phyloP scores from a whole-genome alignment of 352 stramenopile species.

The Pythium aristosporum region DNA sequence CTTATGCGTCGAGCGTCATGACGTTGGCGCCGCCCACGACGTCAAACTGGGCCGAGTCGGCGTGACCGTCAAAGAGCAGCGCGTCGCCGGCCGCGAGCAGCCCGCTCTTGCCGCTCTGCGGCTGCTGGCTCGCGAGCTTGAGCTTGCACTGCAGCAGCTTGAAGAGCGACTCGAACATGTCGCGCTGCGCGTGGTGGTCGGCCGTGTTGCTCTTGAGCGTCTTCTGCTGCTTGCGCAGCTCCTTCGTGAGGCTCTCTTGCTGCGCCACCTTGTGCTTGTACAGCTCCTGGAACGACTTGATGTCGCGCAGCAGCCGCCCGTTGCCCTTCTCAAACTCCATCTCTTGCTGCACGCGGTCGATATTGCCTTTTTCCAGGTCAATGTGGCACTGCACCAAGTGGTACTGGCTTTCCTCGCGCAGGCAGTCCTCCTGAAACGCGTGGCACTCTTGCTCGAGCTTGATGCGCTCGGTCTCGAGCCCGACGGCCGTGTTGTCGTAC shows the following conservation, averaged over 20 bases:
- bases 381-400: slow-evolving; percentile 81
- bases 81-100: slow-evolving; percentile 21
- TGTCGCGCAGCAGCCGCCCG: slow-evolving; percentile 80
- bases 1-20: slow-evolving; percentile 75
- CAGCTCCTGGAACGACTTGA: slow-evolving; percentile 86
- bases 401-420: slow-evolving; percentile 87
- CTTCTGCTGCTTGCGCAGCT: slow-evolving; percentile 90
- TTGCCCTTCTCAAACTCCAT: slow-evolving; percentile 85
- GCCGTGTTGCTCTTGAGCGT: slow-evolving; percentile 79
- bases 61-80: slow-evolving; percentile 54
- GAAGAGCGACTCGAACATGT: slow-evolving; percentile 85
- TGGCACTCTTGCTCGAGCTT: slow-evolving; percentile 90
- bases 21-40: slow-evolving; percentile 77
- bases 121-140: slow-evolving; percentile 36
- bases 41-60: slow-evolving; percentile 76
- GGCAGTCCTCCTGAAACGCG: slow-evolving; percentile 84
- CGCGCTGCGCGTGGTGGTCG: slow-evolving; percentile 73
- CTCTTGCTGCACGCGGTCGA: slow-evolving; percentile 86
- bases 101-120: slow-evolving; percentile 17
- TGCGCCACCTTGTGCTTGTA: slow-evolving; percentile 92
- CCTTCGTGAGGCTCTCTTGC: slow-evolving; percentile 88
- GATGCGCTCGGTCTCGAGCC: slow-evolving; percentile 86
- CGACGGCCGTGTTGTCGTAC: slow-evolving; percentile 89
- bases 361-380: slow-evolving; percentile 67
- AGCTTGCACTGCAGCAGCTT: slow-evolving; percentile 82